Base-by-base conservation (phyloP, 495 filamentous ascomycete genomes). In the Pyrenula massariospora region DNA sequence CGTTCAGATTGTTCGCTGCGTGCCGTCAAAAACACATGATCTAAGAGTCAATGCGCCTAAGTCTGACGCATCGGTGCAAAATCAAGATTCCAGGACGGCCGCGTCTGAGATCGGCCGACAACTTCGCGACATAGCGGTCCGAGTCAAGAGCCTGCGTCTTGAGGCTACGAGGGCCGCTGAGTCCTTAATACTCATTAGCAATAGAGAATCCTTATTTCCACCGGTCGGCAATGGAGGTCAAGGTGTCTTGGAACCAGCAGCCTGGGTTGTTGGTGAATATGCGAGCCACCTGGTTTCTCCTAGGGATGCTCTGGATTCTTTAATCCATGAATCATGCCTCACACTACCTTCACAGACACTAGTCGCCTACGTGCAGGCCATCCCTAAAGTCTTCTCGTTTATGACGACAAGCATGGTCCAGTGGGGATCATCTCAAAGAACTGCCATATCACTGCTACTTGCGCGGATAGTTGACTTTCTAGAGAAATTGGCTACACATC, bases 211-310 rank as follows among this genome's bases (percentile, higher is more conserved):
- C 0, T 61, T 80, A 52, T 79, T 78, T 51, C 72, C 77, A 2
- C 49, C 62, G 21, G 65, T 72, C 22, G 73, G 72, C 15, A 73
- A 66, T 53, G 68, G 74, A 25, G 74, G 75, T 21, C 73, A 78
- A 52, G 84, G 83, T 20, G 81, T 87, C 3, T 74, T 98, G 10
- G 82, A 78, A 24, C 82, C 85, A 2, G 73, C 86, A 12, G 83
- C 84, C 22, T 97, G 91, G 89, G 78, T 96, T 10, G 81, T 84
- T 23, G 93, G 93, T 53, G 93, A 98, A 72, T 97, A 86, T 70
- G 81, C 87, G 21, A 72, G 77, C 53, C 74, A 82, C 62, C 73
- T 96, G n/a, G 64, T 72, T 1, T 77, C 78, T 3, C 80, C 89
- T 21, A 75, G 83, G 22, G 79, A 77, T 54, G 82, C 84, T 3